A percentile compares a stretch with the other conserved stretches of the same genome.
phyloP scores from a whole-genome alignment of 2,329 filamentous ascomycete species.

The Moelleriella libera region DNA sequence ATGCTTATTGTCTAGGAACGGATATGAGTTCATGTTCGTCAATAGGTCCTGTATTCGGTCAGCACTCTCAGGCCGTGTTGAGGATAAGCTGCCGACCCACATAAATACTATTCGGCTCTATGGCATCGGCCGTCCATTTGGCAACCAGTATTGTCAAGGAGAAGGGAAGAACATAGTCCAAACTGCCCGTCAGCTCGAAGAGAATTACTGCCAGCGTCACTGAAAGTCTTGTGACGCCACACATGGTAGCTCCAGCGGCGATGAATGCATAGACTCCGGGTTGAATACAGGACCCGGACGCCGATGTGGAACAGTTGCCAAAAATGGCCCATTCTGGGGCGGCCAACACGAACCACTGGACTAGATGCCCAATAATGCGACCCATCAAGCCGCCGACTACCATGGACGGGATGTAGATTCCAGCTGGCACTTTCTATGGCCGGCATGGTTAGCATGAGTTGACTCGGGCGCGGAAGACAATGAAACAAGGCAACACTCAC shows the following conservation, averaged over 20 bases:
- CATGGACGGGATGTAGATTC: conserved; percentile 98
- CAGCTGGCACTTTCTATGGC: conserved; percentile 70
- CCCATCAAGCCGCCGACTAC: conserved; percentile 90
- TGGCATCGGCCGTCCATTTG: conserved; percentile 96
- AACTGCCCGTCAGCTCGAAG: conserved; percentile 87
- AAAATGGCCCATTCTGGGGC: conserved; percentile 63
- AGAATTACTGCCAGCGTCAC: conserved; percentile 90
- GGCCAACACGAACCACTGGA: conserved; percentile 67
- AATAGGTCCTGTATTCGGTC: conserved; percentile 53
- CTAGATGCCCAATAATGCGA: conserved; percentile 70
- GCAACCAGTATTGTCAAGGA: conserved; percentile 81
- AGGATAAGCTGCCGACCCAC: conserved; percentile 26
- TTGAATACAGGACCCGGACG: conserved; percentile 74
- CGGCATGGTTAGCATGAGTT: neutral
- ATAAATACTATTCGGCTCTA: conserved; percentile 91
- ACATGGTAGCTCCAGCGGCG: conserved; percentile 94
- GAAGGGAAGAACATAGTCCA: conserved; percentile 91
- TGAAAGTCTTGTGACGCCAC: conserved; percentile 83
- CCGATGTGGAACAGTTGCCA: conserved; percentile 53
- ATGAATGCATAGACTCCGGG: conserved; percentile 95
- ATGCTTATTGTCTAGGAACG: conserved; percentile 92
- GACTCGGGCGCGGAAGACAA: neutral
- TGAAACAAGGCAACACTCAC: conserved; percentile 25
- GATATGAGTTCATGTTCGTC: conserved; percentile 94
- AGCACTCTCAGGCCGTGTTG: conserved; percentile 3